Conservation (phyloP, 2,329 filamentous ascomycete species). For the Podosphaera fusca region DNA sequence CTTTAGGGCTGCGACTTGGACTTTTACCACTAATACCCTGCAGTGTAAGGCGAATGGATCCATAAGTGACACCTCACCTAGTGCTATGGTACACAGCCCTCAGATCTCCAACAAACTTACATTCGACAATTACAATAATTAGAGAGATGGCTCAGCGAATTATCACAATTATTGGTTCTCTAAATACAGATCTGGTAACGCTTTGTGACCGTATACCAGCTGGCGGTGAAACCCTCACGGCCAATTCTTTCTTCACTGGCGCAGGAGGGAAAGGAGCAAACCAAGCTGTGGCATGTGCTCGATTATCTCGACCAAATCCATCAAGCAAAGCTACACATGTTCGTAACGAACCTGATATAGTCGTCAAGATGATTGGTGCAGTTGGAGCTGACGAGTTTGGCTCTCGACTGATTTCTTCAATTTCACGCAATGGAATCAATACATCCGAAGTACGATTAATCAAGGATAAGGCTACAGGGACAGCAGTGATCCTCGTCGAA, state of each 20-base stretch:
- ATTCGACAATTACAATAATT: background rate
- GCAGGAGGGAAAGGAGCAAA: conserved; percentile 90
- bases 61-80: too few relatives aligned
- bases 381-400: conserved; percentile 50
- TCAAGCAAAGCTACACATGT: conserved; percentile 5
- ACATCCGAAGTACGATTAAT: conserved; percentile 26
- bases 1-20: too few relatives aligned
- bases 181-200: conserved; percentile 86
- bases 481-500: conserved; percentile 58
- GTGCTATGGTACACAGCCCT: too few relatives aligned
- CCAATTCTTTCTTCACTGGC: conserved; percentile 53
- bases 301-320: conserved; percentile 40
- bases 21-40: too few relatives aligned
- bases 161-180: conserved; percentile 73
- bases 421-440: conserved; percentile 39
- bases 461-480: conserved; percentile 32
- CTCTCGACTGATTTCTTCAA: conserved; percentile 29
- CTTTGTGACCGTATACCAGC: conserved; percentile 63
- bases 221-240: conserved; percentile 71
- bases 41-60: too few relatives aligned
- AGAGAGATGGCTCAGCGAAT: conserved; percentile 4
- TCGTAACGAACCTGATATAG: conserved; percentile 12
- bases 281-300: conserved; percentile 34
- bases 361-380: conserved; percentile 49
- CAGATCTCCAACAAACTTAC: too few relatives aligned